phyloP scores from a whole-genome alignment of 2,329 filamentous ascomycete genomes.

The Ramularia collo-cygni region DNA sequence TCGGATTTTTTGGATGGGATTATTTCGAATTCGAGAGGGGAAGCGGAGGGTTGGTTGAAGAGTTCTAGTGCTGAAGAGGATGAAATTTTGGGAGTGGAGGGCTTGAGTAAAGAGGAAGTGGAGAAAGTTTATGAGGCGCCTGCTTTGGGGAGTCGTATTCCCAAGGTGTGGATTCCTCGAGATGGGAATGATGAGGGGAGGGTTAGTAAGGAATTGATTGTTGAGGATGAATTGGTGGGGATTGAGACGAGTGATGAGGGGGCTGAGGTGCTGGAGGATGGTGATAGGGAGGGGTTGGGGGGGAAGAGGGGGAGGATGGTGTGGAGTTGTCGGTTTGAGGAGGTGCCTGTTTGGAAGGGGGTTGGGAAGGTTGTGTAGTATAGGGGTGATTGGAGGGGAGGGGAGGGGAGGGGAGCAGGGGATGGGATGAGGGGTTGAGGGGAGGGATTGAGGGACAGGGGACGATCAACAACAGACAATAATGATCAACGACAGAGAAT shows the following conservation, averaged over 20 bases:
- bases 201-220: constrained; percentile 37
- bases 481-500: too few species aligned
- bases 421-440: too few species aligned
- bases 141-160: constrained; percentile 37
- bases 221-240: constrained; percentile 33
- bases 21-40: constrained; percentile 20
- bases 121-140: constrained; percentile 40
- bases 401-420: too few species aligned
- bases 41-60: constrained; percentile 19
- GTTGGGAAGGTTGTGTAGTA: too few species aligned
- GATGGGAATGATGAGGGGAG: constrained; percentile 35
- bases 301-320: constrained; percentile 40
- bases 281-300: constrained; percentile 39
- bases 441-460: too few species aligned
- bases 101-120: constrained; percentile 24
- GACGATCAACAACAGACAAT: too few species aligned
- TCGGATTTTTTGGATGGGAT: constrained; percentile 27
- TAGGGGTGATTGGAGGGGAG: too few species aligned
- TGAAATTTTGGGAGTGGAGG: constrained; percentile 9
- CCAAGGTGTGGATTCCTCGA: constrained; percentile 40
- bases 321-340: constrained; percentile 38
- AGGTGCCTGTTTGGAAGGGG: constrained; percentile 39
- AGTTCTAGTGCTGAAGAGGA: constrained; percentile 13
- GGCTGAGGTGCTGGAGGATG: constrained; percentile 40
- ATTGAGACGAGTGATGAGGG: constrained; percentile 41